Percentiles rank a stretch among this genome's conserved stretches.
Conservation (phyloP, 75 land plant species). For the Sequoiadendron giganteum region DNA sequence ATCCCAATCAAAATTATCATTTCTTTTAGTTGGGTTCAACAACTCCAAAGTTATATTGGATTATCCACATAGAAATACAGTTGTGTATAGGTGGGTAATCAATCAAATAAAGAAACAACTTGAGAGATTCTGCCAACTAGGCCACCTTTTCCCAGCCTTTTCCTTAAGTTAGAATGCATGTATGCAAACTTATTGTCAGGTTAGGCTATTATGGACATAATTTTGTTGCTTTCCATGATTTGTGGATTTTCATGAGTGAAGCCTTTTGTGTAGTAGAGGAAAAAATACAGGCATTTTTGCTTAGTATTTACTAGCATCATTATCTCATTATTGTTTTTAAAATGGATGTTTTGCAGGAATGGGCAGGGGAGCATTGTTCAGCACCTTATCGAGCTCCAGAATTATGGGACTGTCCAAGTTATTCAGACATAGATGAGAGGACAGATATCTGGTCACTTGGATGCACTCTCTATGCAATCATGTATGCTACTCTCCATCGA, state of each 20-base stretch:
- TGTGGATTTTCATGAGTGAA: neutral
- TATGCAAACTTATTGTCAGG: neutral
- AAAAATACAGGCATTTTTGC: neutral
- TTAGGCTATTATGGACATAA: neutral
- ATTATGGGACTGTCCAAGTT: conserved; percentile 97
- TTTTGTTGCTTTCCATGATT: neutral
- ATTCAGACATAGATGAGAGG: conserved; percentile 83
- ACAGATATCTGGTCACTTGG: conserved; percentile 99
- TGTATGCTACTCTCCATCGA: conserved; percentile 50
- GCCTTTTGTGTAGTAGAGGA: neutral
- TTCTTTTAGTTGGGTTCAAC: neutral
- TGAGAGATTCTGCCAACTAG: neutral
- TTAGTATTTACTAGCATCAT: neutral
- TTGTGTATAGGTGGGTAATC: neutral
- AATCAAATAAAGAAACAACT: neutral
- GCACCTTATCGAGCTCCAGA: conserved; percentile 98
- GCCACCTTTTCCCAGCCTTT: neutral
- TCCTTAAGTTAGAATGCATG: neutral
- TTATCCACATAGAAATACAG: neutral
- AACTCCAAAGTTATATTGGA: neutral
- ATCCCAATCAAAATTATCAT: neutral
- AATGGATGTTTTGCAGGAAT: conserved; percentile 62
- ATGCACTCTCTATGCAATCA: conserved; percentile 92
- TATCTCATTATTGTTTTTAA: neutral
- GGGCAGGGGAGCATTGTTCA: conserved; percentile 98